Percentiles rank a stretch among this genome's conserved stretches.
These are phyloP conservation scores for Aspergillus egyptiacus DNA, from an alignment of 495 filamentous ascomycete genomes.

Conservation along the genomic window DNA sequence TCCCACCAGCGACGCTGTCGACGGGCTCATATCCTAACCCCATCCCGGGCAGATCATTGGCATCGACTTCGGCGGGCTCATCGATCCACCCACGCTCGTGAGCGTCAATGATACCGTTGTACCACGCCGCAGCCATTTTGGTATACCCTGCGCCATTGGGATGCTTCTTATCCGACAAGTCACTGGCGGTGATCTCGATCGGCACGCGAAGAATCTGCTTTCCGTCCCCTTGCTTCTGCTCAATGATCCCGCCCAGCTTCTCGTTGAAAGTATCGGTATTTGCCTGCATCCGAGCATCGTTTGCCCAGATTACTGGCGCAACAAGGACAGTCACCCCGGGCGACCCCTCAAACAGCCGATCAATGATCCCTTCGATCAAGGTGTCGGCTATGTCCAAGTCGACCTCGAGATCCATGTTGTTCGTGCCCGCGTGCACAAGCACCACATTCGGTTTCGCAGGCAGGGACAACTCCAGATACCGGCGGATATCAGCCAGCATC, in stretches of 20 bases:
- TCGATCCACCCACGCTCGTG: not conserved
- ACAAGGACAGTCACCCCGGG: not conserved
- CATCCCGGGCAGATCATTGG: not conserved
- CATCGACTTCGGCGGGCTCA: not conserved
- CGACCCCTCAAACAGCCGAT: not conserved
- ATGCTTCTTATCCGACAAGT: constrained; percentile 39
- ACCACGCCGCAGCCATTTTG: constrained; percentile 43
- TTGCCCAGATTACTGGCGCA: not conserved
- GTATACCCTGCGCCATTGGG: constrained; percentile 39
- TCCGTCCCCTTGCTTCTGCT: constrained; percentile 3
- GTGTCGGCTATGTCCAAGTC: not conserved
- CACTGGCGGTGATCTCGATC: constrained; percentile 16
- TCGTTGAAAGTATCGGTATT: not conserved
- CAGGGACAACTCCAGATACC: not conserved
- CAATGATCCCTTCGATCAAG: constrained; percentile 20
- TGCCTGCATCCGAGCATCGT: not conserved
- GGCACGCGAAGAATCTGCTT: not conserved
- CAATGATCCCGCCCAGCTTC: not conserved
- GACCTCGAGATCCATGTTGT: constrained; percentile 11
- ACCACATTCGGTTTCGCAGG: constrained; percentile 13
- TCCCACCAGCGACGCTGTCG: not conserved
- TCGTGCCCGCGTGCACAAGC: constrained; percentile 19
- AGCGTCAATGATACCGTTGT: not conserved
- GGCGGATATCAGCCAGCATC: not conserved
- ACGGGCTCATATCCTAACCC: not conserved